Conservation (phyloP, 2,329 filamentous ascomycete species). For the Myrmaecium sp. region DNA sequence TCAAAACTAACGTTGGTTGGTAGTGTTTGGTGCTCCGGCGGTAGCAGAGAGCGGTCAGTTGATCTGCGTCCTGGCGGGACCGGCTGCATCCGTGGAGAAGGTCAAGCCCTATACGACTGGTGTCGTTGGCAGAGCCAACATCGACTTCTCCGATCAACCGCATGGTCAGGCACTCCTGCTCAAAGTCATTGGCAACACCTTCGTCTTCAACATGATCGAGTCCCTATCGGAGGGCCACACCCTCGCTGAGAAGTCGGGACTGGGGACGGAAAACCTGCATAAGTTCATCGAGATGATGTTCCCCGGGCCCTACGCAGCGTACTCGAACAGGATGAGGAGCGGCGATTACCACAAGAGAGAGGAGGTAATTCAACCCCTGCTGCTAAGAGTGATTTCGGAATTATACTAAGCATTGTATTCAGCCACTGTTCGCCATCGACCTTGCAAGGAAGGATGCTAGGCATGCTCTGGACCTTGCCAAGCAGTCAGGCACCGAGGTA, state of each 20-base stretch:
- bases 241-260: slow-evolving; percentile 62
- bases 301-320: slow-evolving; percentile 57
- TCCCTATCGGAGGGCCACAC: slow-evolving; percentile 63
- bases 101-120: slow-evolving; percentile 55
- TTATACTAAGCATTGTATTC: slow-evolving; percentile 1
- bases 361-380: slow-evolving; percentile 21
- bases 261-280: slow-evolving; percentile 55
- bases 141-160: slow-evolving; percentile 54
- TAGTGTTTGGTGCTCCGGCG: slow-evolving; percentile 53
- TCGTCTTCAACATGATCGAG: slow-evolving; percentile 69
- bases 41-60: slow-evolving; percentile 56
- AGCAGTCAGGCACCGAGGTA: slow-evolving; percentile 43
- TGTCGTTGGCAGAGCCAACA: slow-evolving; percentile 50
- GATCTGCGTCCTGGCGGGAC: slow-evolving; percentile 56
- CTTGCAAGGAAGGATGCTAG: slow-evolving; percentile 67
- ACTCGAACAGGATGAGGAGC: slow-evolving; percentile 54
- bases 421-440: slow-evolving; percentile 69
- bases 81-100: slow-evolving; percentile 40
- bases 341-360: slow-evolving; percentile 64
- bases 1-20: slow-evolving; percentile 1
- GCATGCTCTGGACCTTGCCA: slow-evolving; percentile 54
- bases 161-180: slow-evolving; percentile 52
- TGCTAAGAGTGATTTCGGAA: background rate
- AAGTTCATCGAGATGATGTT: slow-evolving; percentile 57
- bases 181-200: slow-evolving; percentile 76